These are phyloP conservation scores for Bipolaris oryzae DNA, from an alignment of 2,329 filamentous ascomycete genomes.

Conservation along the genomic window DNA sequence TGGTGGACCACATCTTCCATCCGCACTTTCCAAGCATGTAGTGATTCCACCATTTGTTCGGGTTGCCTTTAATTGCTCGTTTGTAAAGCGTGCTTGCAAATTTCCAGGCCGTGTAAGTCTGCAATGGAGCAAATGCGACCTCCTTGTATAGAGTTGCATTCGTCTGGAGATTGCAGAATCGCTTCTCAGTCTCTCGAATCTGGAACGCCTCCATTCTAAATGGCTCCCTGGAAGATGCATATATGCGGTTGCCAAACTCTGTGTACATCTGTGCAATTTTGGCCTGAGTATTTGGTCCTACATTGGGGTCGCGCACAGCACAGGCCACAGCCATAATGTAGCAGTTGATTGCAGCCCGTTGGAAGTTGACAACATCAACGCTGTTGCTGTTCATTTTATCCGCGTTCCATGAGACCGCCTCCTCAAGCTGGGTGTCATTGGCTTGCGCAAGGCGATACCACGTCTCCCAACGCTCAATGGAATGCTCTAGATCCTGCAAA, in stretches of 20 bases:
- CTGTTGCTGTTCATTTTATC: conserved; percentile 90
- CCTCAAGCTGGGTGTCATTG: conserved; percentile 86
- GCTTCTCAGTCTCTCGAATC: conserved; percentile 63
- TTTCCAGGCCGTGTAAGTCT: conserved; percentile 67
- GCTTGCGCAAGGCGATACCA: conserved; percentile 90
- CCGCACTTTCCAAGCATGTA: conserved; percentile 74
- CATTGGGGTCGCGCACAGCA: conserved; percentile 63
- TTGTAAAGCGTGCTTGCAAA: conserved; percentile 67
- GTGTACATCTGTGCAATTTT: conserved; percentile 70
- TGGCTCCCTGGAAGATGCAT: conserved; percentile 71
- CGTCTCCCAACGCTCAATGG: conserved; percentile 81
- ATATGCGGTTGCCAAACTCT: conserved; percentile 72
- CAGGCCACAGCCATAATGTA: conserved; percentile 70
- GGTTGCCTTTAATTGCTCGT: conserved; percentile 63
- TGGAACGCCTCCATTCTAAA: conserved; percentile 71
- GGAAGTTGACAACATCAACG: conserved; percentile 73
- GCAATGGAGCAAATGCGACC: conserved; percentile 63
- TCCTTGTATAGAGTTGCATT: conserved; percentile 60
- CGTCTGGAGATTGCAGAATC: conserved; percentile 62
- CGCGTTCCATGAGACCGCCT: conserved; percentile 84
- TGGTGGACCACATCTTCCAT: conserved; percentile 70
- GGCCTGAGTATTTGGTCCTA: conserved; percentile 58
- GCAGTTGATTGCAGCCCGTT: conserved; percentile 83
- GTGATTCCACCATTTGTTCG: conserved; percentile 69
- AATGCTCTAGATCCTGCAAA: conserved; percentile 81